phyloP scores from a whole-genome alignment of 2,329 filamentous ascomycete species.

The Exophiala alcalophila region DNA sequence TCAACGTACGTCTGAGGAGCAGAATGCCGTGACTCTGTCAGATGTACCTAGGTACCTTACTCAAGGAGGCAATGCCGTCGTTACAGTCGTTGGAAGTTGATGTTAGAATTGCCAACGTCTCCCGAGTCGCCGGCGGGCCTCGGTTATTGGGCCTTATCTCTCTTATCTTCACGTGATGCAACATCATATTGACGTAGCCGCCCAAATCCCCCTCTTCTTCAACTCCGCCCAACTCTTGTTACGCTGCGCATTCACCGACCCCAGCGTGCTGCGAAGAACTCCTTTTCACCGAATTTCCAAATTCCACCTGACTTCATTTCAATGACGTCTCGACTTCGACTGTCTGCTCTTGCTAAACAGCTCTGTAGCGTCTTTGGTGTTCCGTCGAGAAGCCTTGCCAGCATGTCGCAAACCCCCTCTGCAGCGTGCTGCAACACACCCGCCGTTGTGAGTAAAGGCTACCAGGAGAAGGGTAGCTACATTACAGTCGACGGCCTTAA shows the following conservation, averaged over 20 bases:
- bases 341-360: constrained; percentile 21
- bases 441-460: constrained; percentile 22
- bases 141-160: no score
- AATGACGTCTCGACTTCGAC: constrained; percentile 23
- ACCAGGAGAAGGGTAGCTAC: constrained; percentile 53
- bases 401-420: constrained; percentile 24
- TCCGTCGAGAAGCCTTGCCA: constrained; percentile 19
- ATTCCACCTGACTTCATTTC: not conserved
- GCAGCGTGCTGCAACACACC: constrained; percentile 27
- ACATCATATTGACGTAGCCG: constrained; percentile 6
- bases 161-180: no score
- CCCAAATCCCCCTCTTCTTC: constrained; percentile 1
- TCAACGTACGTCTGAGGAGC: constrained; percentile 14
- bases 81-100: no score
- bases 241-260: not conserved
- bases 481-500: constrained; percentile 60
- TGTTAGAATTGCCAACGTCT: no score
- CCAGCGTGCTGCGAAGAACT: not conserved
- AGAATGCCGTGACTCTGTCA: not conserved
- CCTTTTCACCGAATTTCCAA: not conserved
- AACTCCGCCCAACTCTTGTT: not conserved
- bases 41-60: no score
- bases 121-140: no score
- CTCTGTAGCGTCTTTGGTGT: constrained; percentile 5
- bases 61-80: no score